These are phyloP conservation scores for Pythium angustatum DNA, from an alignment of 352 stramenopile genomes.

Conservation along the genomic window DNA sequence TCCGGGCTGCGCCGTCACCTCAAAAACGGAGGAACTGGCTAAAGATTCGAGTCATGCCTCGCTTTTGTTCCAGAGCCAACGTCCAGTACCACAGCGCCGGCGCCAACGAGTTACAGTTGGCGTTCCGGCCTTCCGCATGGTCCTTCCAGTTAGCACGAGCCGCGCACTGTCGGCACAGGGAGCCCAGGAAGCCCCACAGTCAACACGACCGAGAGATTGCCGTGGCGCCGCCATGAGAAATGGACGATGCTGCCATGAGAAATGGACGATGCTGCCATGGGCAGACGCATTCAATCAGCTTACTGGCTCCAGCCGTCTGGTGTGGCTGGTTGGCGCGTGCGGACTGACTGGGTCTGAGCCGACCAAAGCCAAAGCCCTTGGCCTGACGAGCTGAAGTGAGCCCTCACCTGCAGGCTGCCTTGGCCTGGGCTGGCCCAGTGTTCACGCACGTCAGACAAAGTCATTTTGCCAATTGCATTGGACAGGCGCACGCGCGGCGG, in stretches of 20 bases:
- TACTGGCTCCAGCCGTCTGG: too few species aligned
- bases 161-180: too few species aligned
- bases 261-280: not conserved
- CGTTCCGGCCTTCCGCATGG: constrained; percentile 1
- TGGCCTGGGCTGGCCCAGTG: not conserved
- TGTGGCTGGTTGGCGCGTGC: not conserved
- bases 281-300: not conserved
- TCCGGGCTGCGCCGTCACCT: too few species aligned
- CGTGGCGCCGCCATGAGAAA: not conserved
- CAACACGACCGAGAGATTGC: not conserved
- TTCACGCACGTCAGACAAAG: too few species aligned
- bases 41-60: constrained; percentile 3
- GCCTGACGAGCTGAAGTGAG: too few species aligned
- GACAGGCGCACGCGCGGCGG: not conserved
- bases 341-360: too few species aligned
- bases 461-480: not conserved
- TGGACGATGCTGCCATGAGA: constrained; percentile 2
- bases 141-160: not conserved
- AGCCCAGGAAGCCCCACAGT: too few species aligned
- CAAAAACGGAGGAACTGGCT: too few species aligned
- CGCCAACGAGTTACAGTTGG: not conserved
- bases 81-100: not conserved
- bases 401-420: not conserved
- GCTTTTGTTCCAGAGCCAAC: not conserved
- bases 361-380: too few species aligned